A percentile compares a stretch with the other conserved stretches of the same genome.
Evolutionary conservation across 352 stramenopile genomes (phyloP).

Genomic region (Phytophthora quininea): DNA sequence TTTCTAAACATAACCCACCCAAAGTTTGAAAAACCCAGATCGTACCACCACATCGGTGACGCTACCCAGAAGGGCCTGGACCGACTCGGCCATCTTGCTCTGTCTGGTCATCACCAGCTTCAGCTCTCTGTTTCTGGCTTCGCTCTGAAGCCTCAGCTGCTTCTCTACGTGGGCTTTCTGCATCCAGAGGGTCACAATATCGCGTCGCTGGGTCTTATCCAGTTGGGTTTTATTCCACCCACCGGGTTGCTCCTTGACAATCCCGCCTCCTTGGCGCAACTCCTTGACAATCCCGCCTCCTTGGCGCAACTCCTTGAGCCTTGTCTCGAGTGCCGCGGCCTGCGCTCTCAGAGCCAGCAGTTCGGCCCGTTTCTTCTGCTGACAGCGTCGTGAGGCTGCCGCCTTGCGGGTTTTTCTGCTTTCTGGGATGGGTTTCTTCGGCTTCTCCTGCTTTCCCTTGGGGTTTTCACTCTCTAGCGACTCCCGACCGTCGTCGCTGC

Average conservation of each 20-base stretch:
- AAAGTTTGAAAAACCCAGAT: not conserved
- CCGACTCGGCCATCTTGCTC: slow-evolving; percentile 13
- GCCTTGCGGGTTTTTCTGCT: slow-evolving; percentile 31
- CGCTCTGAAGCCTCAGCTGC: slow-evolving; percentile 15
- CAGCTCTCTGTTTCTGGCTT: slow-evolving; percentile 17
- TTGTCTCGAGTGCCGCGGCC: slow-evolving; percentile 15
- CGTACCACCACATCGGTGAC: slow-evolving; percentile 19
- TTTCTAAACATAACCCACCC: not conserved
- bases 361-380: slow-evolving; percentile 34
- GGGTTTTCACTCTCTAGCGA: not conserved
- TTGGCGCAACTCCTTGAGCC: slow-evolving; percentile 13
- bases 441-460: not conserved
- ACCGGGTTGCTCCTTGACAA: not conserved
- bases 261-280: slow-evolving; percentile 4
- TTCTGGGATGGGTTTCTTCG: slow-evolving; percentile 1
- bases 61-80: slow-evolving; percentile 12
- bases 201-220: slow-evolving; percentile 13
- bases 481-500: not conserved
- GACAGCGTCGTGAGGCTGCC: slow-evolving; percentile 25
- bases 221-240: not conserved
- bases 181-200: slow-evolving; percentile 15
- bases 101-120: slow-evolving; percentile 18
- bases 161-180: slow-evolving; percentile 16
- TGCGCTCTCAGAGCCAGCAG: slow-evolving; percentile 24
- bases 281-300: not conserved